These are phyloP conservation scores for Boletus speciosus DNA, from an alignment of 768 basidiomycete genomes.

Conservation along the genomic window DNA sequence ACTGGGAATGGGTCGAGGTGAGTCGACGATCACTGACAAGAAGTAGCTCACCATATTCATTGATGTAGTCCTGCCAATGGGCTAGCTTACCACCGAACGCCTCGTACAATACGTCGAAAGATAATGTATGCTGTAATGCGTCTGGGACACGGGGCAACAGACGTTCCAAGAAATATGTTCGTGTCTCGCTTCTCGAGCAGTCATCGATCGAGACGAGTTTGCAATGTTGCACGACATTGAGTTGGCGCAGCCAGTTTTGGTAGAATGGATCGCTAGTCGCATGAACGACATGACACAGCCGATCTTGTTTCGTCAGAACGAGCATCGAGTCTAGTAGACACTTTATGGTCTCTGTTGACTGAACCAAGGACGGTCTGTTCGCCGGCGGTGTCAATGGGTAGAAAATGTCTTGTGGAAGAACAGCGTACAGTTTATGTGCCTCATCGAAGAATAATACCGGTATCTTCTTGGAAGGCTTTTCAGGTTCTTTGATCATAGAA, in stretches of 20 bases:
- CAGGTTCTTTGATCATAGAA: constrained; percentile 28
- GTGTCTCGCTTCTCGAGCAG: constrained; percentile 68
- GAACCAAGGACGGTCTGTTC: constrained; percentile 65
- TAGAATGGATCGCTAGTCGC: constrained; percentile 84
- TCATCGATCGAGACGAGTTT: constrained; percentile 84
- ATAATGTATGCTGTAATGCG: constrained; percentile 46
- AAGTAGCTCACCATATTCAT: constrained; percentile 54
- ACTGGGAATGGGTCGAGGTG: constrained; percentile 40
- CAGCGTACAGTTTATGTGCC: constrained; percentile 71
- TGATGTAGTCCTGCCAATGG: constrained; percentile 79
- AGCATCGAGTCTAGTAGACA: constrained; percentile 81
- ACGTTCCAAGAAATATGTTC: constrained; percentile 59
- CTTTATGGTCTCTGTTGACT: constrained; percentile 79
- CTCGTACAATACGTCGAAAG: constrained; percentile 71
- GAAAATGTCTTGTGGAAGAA: neutral
- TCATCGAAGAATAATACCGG: constrained; percentile 85
- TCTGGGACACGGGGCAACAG: constrained; percentile 72
- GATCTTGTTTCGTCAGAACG: constrained; percentile 83
- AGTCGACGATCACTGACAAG: neutral
- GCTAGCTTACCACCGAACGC: constrained; percentile 83
- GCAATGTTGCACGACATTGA: constrained; percentile 81
- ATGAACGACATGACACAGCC: constrained; percentile 79
- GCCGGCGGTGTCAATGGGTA: neutral
- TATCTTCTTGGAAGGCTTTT: constrained; percentile 56
- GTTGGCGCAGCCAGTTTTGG: constrained; percentile 76